A percentile compares a stretch with the other conserved stretches of the same genome.
Conservation (phyloP, 2,329 filamentous ascomycete genomes). For the Sordariomycetes sp. region DNA sequence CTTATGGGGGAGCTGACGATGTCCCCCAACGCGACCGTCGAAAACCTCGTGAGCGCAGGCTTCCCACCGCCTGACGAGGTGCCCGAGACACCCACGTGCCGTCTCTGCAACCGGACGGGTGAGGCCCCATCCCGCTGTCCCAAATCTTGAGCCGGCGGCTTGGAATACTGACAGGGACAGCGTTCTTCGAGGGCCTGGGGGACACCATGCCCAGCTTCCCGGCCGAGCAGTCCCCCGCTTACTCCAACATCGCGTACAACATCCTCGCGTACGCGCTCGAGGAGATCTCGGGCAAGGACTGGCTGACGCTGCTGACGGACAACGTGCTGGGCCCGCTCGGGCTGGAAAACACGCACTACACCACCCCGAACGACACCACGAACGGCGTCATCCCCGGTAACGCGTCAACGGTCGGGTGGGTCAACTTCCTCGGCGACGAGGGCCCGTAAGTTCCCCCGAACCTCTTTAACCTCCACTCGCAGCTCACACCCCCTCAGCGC, state of each 20-base stretch:
- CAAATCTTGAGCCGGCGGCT: neutral
- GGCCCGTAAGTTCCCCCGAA: constrained; percentile 7
- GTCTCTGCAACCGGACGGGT: constrained; percentile 7
- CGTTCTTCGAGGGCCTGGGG: constrained; percentile 9
- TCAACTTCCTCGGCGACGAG: constrained; percentile 13
- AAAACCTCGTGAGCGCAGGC: constrained; percentile 2
- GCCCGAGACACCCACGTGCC: constrained; percentile 6
- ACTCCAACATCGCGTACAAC: constrained; percentile 24
- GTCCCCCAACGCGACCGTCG: neutral
- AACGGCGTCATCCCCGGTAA: constrained; percentile 11
- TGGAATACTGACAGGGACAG: neutral
- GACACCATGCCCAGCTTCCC: constrained; percentile 20
- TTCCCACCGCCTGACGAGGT: constrained; percentile 6
- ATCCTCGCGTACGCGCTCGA: constrained; percentile 26
- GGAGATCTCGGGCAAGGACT: constrained; percentile 21
- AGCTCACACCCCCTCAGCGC: constrained; percentile 7
- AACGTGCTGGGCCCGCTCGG: constrained; percentile 19
- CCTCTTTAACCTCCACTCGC: neutral
- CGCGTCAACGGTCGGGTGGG: constrained; percentile 11
- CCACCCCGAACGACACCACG: constrained; percentile 8
- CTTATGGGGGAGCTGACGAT: constrained; percentile 7
- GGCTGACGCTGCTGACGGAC: constrained; percentile 15
- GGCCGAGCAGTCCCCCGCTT: constrained; percentile 19
- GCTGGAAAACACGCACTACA: constrained; percentile 17
- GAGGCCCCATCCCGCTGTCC: neutral